Evolutionary conservation across 78 protist species (phyloP), one percentile per base, ranked within the genome.

Genomic region (Dictyostelium purpureum): DNA sequence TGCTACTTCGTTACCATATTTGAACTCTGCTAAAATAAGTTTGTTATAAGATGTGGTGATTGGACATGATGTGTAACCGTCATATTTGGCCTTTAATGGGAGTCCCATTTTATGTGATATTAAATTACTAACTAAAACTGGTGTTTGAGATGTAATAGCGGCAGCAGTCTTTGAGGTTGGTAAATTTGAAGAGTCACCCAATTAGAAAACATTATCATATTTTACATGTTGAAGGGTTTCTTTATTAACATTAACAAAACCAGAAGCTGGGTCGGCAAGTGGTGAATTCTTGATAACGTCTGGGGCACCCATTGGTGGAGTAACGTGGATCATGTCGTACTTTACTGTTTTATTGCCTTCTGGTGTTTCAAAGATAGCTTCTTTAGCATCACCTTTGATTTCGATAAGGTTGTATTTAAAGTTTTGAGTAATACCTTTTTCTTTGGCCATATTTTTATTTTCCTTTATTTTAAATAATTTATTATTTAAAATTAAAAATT

Each of bases 101-200:
- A 71, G 66, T 10, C 88, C 87, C 35, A 66, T 65, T 82, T 79
- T 24, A 24, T 45, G 70, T 4, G 54, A 18, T 43, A 75, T 59
- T 37, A 94, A 54, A 56, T 94, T 94, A 28, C 37, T 35, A 3
- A 76, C 89, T 12, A 94, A 54, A 51, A 79, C 88, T n/a, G 89
- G 89, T 26, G 88, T 78, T 38, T 95, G 95, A 0, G 63, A 24
- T 0, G 95, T 57, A 51, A 95, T 73, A 57, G 97, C 97, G 0
- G 97, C 97, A 4, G 89, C 87, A 14, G 49, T 43, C 88, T 88
- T 87, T n/a, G 93, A 81, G 11, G 95, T 95, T 40, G 97, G 97
- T 2, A 90, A 21, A 59, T 51, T 87, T 21, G 91, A 2, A 70
- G 77, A 83, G 57, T 95, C 97, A 4, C 97, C 97, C 1, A 95